These are phyloP conservation scores for Pichia californica DNA, from an alignment of 805 yeast species.

Conservation along the genomic window DNA sequence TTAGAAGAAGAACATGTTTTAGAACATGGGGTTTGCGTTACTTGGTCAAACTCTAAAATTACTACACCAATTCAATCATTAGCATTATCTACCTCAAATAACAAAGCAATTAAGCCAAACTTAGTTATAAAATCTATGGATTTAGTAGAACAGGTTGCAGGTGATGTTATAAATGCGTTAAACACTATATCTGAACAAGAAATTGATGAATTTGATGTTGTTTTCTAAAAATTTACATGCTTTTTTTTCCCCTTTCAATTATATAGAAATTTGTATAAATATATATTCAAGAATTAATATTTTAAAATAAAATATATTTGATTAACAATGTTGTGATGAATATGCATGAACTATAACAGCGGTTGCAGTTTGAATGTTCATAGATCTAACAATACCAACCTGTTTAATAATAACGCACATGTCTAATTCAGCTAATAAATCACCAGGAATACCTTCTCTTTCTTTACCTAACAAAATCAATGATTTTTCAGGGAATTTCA, in stretches of 20 bases:
- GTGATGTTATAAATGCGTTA: conserved; percentile 52
- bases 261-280: no score
- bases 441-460: conserved; percentile 88
- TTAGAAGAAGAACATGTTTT: conserved; percentile 83
- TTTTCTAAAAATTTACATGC: conserved; percentile 5
- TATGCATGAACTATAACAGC: conserved; percentile 93
- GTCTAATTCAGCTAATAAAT: conserved; percentile 72
- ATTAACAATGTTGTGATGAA: conserved; percentile 55
- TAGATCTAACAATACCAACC: conserved; percentile 84
- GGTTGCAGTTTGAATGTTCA: conserved; percentile 96
- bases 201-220: conserved; percentile 26
- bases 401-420: conserved; percentile 88
- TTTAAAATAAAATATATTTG: no score
- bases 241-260: no score
- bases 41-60: conserved; percentile 63
- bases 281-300: no score
- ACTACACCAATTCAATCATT: conserved; percentile 68
- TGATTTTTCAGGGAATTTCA: conserved; percentile 74
- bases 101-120: conserved; percentile 49
- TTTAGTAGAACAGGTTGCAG: conserved; percentile 56
- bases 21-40: conserved; percentile 72
- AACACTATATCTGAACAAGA: conserved; percentile 40
- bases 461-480: conserved; percentile 79
- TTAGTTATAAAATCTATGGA: conserved; percentile 48
- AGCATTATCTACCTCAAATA: conserved; percentile 45